These are phyloP conservation scores for Colletotrichum sp. DNA, from an alignment of 2,329 filamentous ascomycete genomes.

Conservation along the genomic window DNA sequence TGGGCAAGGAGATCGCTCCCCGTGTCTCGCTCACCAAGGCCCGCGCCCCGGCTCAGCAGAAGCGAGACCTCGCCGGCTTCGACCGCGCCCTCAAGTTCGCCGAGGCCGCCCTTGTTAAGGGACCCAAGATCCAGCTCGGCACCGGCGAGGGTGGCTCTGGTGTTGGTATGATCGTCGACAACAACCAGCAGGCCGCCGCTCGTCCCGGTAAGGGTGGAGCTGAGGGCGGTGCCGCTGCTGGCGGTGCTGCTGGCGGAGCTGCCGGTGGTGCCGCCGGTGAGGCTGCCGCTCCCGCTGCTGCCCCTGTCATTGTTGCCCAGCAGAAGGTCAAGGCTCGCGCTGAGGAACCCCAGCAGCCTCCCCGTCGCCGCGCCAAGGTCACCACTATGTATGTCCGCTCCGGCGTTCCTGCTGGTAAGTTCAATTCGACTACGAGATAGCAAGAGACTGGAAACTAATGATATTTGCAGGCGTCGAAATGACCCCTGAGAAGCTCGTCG, in stretches of 20 bases:
- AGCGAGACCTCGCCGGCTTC: slow-evolving; percentile 44
- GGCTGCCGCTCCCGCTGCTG: background rate
- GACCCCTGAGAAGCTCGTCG: slow-evolving; percentile 14
- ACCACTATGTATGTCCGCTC: slow-evolving; percentile 53
- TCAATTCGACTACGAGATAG: background rate
- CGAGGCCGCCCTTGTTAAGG: slow-evolving; percentile 41
- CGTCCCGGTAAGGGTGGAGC: background rate
- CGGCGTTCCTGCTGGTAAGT: slow-evolving; percentile 47
- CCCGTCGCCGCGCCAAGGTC: slow-evolving; percentile 45
- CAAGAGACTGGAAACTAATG: background rate
- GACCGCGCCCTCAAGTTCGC: slow-evolving; percentile 44
- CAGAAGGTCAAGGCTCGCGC: slow-evolving; percentile 17
- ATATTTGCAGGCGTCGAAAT: slow-evolving; percentile 14
- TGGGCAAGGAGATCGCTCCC: slow-evolving; percentile 55
- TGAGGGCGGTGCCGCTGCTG: background rate
- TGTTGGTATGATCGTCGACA: slow-evolving; percentile 44
- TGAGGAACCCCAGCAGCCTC: slow-evolving; percentile 23
- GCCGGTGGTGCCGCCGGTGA: background rate
- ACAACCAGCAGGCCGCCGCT: slow-evolving; percentile 34
- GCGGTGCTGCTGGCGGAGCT: slow-evolving; percentile 25
- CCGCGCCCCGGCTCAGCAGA: slow-evolving; percentile 27
- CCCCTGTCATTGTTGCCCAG: slow-evolving; percentile 5
- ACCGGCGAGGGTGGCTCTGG: slow-evolving; percentile 28
- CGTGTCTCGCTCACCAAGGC: slow-evolving; percentile 30
- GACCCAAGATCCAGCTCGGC: slow-evolving; percentile 43